phyloP scores from a whole-genome alignment of 2,329 filamentous ascomycete genomes.

The Niveomyces coronatus region DNA sequence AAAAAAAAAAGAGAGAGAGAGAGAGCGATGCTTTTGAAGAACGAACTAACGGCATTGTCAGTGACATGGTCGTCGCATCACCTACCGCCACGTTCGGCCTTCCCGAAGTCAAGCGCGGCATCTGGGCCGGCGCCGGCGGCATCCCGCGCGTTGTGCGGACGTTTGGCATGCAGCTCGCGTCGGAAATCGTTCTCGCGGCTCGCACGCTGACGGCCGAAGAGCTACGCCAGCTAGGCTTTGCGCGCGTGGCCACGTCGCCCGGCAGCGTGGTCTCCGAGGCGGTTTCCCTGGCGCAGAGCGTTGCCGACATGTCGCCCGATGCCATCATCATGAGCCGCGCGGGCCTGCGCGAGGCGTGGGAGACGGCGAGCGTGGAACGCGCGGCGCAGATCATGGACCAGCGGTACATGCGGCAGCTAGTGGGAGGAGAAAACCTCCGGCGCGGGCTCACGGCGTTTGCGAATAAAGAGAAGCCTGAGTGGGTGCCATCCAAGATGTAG shows the following conservation, averaged over 20 bases:
- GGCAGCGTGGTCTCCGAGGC: conserved; percentile 27
- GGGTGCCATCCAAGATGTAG: conserved; percentile 37
- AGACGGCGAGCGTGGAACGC: conserved; percentile 29
- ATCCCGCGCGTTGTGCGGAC: conserved; percentile 39
- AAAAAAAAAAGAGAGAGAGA: no score
- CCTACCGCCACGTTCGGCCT: conserved; percentile 40
- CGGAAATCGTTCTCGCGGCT: conserved; percentile 39
- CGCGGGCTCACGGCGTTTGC: conserved; percentile 42
- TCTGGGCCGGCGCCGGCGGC: conserved; percentile 42
- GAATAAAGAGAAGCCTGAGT: conserved; percentile 37
- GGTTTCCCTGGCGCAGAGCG: conserved; percentile 22
- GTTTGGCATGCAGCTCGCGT: conserved; percentile 34
- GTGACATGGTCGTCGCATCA: conserved; percentile 42
- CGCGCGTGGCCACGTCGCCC: conserved; percentile 26
- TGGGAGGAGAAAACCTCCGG: conserved; percentile 35
- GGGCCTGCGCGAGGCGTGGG: conserved; percentile 28
- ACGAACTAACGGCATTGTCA: conserved; percentile 13
- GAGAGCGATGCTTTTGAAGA: no score
- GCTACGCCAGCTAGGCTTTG: conserved; percentile 21
- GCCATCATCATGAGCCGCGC: conserved; percentile 30
- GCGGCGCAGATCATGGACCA: conserved; percentile 30
- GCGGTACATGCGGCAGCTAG: conserved; percentile 28
- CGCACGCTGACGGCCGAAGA: conserved; percentile 33
- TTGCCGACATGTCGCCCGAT: conserved; percentile 25
- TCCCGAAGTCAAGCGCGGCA: conserved; percentile 43